Conservation (phyloP, 2,329 filamentous ascomycete species). For the Diplodia seriata region DNA sequence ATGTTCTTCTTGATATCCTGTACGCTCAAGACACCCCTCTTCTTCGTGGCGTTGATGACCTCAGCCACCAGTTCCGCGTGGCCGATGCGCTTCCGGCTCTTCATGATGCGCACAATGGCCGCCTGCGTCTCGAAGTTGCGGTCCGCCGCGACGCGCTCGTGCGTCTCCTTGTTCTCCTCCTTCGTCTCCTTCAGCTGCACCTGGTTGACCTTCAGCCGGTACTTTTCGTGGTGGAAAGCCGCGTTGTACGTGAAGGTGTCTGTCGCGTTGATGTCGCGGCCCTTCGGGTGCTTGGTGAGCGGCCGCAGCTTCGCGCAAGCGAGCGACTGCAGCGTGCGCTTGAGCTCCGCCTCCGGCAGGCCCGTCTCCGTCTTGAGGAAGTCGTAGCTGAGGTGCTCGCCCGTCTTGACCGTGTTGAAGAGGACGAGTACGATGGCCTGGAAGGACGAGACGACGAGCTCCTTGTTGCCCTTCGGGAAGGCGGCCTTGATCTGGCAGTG, state of each 20-base stretch:
- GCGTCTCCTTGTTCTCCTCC: constrained; percentile 92
- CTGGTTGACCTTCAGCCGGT: constrained; percentile 97
- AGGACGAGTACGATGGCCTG: constrained; percentile 89
- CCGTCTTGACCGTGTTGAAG: constrained; percentile 76
- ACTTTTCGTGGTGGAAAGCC: constrained; percentile 78
- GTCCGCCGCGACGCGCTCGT: constrained; percentile 87
- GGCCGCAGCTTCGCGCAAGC: constrained; percentile 90
- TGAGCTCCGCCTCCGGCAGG: constrained; percentile 79
- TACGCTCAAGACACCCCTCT: constrained; percentile 82
- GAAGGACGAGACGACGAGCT: constrained; percentile 88
- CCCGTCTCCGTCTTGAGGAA: constrained; percentile 78
- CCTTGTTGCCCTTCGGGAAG: constrained; percentile 82
- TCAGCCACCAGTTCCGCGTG: constrained; percentile 89
- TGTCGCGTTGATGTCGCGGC: constrained; percentile 75
- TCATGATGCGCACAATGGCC: constrained; percentile 96
- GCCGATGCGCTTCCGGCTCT: constrained; percentile 84
- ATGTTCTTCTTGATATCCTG: constrained; percentile 96
- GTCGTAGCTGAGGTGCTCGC: constrained; percentile 73
- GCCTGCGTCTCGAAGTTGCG: constrained; percentile 96
- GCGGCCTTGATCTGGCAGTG: constrained; percentile 84
- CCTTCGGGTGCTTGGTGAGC: constrained; percentile 82
- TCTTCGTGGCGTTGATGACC: constrained; percentile 89
- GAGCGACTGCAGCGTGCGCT: constrained; percentile 90
- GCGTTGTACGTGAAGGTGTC: constrained; percentile 88
- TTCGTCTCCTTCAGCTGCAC: constrained; percentile 96